Evolutionary conservation across 2,329 filamentous ascomycete genomes (phyloP).

Genomic region (Sphaerulina vaccinii): DNA sequence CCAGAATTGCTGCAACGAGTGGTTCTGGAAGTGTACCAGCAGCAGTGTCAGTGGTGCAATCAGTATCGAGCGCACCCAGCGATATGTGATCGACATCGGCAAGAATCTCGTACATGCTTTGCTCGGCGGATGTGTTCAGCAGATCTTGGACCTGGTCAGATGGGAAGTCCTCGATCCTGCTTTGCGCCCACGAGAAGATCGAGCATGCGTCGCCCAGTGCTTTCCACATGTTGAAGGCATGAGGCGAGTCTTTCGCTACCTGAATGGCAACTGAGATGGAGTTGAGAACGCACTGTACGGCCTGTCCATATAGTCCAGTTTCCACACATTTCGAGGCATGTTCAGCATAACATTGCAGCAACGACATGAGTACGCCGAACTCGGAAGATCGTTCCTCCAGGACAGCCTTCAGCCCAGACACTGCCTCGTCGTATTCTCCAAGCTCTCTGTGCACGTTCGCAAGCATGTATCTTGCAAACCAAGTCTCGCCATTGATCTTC

Average conservation of each 20-base stretch:
- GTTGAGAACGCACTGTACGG: constrained; percentile 66
- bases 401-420: constrained; percentile 72
- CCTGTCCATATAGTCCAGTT: constrained; percentile 82
- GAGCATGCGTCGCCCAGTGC: constrained; percentile 84
- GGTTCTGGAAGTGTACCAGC: constrained; percentile 51
- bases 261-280: constrained; percentile 66
- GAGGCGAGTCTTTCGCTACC: constrained; percentile 60
- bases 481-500: constrained; percentile 65
- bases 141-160: constrained; percentile 57
- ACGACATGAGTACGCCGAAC: constrained; percentile 80
- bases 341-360: constrained; percentile 86
- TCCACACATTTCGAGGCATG: constrained; percentile 74
- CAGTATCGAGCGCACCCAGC: constrained; percentile 15
- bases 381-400: constrained; percentile 67
- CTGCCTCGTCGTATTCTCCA: constrained; percentile 83
- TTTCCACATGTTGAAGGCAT: constrained; percentile 95
- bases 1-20: constrained; percentile 67
- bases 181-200: constrained; percentile 76
- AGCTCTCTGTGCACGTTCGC: constrained; percentile 92
- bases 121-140: constrained; percentile 54
- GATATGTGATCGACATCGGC: constrained; percentile 66
- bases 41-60: constrained; percentile 28
- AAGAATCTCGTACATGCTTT: constrained; percentile 61
- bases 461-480: constrained; percentile 97
- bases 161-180: constrained; percentile 64